A percentile compares a stretch with the other conserved stretches of the same genome.
Conservation (phyloP, 768 basidiomycete species). For the Boletus rex-veris region DNA sequence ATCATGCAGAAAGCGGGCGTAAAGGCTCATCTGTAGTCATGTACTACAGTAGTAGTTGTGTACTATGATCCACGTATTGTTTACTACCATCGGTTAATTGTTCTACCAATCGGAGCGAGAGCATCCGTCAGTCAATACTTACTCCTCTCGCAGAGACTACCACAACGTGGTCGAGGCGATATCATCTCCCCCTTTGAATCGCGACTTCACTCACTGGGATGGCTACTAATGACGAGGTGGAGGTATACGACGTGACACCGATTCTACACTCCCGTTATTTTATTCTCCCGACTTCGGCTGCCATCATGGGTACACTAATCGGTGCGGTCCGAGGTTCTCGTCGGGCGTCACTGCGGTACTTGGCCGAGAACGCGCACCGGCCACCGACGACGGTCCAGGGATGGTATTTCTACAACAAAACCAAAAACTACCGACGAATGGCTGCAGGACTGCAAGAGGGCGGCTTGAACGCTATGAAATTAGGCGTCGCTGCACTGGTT, state of each 20-base stretch:
- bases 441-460: constrained; percentile 69
- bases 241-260: constrained; percentile 28
- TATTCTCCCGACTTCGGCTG: constrained; percentile 56
- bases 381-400: constrained; percentile 82
- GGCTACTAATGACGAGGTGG: constrained; percentile 11
- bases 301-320: constrained; percentile 60
- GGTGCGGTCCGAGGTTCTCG: constrained; percentile 74
- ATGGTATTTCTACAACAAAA: constrained; percentile 97
- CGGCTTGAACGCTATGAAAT: constrained; percentile 49
- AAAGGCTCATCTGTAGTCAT: constrained; percentile 49
- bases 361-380: constrained; percentile 92
- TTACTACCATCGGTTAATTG: no score
- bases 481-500: constrained; percentile 44
- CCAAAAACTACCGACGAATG: constrained; percentile 87
- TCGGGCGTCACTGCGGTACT: constrained; percentile 68
- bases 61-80: no score
- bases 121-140: no score
- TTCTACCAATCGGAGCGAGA: no score
- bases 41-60: no score
- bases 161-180: neutral
- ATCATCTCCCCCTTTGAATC: neutral
- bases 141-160: neutral
- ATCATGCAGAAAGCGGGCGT: constrained; percentile 59
- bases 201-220: constrained; percentile 10
- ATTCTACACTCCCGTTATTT: constrained; percentile 48